These are phyloP conservation scores for Mortierella sp. DNA, from an alignment of 371 early-diverging fungal species.

Conservation along the genomic window DNA sequence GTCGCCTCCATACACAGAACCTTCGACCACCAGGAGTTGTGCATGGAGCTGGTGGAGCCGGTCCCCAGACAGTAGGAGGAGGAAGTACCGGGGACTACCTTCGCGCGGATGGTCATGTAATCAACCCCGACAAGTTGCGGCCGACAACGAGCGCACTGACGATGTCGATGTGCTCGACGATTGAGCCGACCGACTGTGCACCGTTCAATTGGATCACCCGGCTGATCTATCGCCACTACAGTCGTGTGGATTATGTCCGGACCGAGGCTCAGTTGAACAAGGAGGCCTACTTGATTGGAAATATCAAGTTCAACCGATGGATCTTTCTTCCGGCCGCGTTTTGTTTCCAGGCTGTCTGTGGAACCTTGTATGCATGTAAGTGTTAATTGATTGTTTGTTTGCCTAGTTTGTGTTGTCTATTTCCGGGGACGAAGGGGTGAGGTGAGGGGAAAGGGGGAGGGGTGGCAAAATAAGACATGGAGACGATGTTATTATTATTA, in stretches of 20 bases:
- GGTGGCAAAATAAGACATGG: not conserved
- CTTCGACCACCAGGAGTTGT: not conserved
- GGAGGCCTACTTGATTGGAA: conserved; percentile 59
- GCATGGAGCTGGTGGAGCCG: no score
- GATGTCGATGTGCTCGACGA: conserved; percentile 47
- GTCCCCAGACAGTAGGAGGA: not conserved
- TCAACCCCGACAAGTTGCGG: conserved; percentile 32
- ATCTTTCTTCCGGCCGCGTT: conserved; percentile 71
- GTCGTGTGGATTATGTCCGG: conserved; percentile 53
- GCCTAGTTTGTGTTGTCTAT: not conserved
- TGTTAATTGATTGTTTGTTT: not conserved
- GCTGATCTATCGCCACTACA: conserved; percentile 57
- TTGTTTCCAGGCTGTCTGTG: conserved; percentile 74
- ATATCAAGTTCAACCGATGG: conserved; percentile 66
- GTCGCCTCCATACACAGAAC: conserved; percentile 13
- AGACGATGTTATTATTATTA: not conserved
- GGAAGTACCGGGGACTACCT: not conserved
- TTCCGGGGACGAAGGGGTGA: not conserved
- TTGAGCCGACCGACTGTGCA: conserved; percentile 28
- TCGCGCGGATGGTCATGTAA: conserved; percentile 20
- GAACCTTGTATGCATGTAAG: conserved; percentile 76
- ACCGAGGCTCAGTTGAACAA: conserved; percentile 50
- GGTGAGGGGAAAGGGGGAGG: not conserved
- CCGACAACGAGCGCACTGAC: conserved; percentile 37
- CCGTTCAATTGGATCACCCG: conserved; percentile 32